Percentiles rank a stretch among this genome's conserved stretches.
These are phyloP conservation scores for Rugosomyces carneus DNA, from an alignment of 1,284 basidiomycete species.

Conservation along the genomic window DNA sequence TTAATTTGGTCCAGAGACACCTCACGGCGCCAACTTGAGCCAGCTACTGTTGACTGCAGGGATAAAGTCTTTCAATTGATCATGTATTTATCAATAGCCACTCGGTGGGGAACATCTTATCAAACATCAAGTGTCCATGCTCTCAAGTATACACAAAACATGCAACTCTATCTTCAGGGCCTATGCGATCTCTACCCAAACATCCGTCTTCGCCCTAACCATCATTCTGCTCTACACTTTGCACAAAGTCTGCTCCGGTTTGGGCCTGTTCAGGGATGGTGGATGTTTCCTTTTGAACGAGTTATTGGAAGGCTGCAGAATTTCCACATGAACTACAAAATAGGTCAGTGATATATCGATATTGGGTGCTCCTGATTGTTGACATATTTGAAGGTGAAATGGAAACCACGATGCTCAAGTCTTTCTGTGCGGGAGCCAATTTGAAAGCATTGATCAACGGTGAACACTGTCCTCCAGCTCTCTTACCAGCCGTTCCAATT, in stretches of 20 bases:
- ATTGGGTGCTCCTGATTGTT: not conserved
- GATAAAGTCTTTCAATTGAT: conserved; percentile 15
- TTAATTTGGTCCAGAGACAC: conserved; percentile 8
- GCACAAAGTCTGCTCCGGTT: conserved; percentile 23
- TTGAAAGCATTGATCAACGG: not conserved
- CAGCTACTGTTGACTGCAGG: not conserved
- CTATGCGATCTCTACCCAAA: not conserved
- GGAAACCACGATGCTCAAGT: not conserved
- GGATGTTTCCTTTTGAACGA: conserved; percentile 24
- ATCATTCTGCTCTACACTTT: conserved; percentile 29
- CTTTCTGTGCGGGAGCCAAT: not conserved
- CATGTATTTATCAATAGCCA: conserved; percentile 20
- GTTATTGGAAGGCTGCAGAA: conserved; percentile 23
- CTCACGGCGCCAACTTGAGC: not conserved
- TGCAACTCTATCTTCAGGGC: not conserved
- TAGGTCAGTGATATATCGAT: conserved; percentile 13
- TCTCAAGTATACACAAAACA: conserved; percentile 6
- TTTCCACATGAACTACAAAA: conserved; percentile 23
- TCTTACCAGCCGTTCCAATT: not conserved
- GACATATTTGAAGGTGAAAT: not conserved
- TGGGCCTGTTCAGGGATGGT: conserved; percentile 27
- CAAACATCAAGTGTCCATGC: conserved; percentile 13
- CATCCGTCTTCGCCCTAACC: conserved; percentile 17
- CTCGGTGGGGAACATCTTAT: conserved; percentile 15
- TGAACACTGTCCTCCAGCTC: not conserved